Evolutionary conservation across 2,329 filamentous ascomycete genomes (phyloP), one percentile per base, ranked within the genome.

Genomic region (Hyphodiscus sp.): DNA sequence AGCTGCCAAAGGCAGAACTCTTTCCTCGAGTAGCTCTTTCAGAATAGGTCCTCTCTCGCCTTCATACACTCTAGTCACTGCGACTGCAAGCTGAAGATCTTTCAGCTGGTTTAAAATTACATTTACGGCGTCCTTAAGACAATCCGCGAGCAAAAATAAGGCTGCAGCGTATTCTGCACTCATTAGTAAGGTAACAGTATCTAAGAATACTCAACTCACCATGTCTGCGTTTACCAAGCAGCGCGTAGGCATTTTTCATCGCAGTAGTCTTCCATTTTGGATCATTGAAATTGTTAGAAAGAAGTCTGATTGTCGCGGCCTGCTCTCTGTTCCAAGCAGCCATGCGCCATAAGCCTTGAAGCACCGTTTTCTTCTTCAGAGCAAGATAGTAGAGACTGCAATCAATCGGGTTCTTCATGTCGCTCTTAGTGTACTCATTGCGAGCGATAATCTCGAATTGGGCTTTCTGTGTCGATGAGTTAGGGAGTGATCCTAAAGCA

Each of bases 321-420:
- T 97, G 94, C 69, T 99, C 95, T 54, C 80, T 82, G 63, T 95
- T 87, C 85, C 94, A 94, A 42, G 76, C 83, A 6, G 94, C 91
- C 81, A 97, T 96, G 18, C 95, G 83, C 94, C 94, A 99, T 0
- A 99, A 76, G 0, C 91, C 91, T 60, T 95, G 82, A 1, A 99
- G 79, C 0, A 97, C 87, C 2, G 87, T 79, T 70, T 99, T 99
- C 74, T 96, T 97, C 60, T 80, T 82, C 13, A 99, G 77, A 0
- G 95, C 92, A 18, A 99, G 77, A 68, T 97, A 99, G 71, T 87
- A 95, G 9, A 99, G 74, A 60, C 86, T 89, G 71, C 94, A 97
- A 64, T 96, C 87, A 9, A 95, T 82, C 0, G 94, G 94, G 62
- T 95, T 92, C 68, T 91, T 94, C 53, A 87, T 80, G 30, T 96